phyloP scores from a whole-genome alignment of 2,329 filamentous ascomycete species.

The Apiospora aurea region DNA sequence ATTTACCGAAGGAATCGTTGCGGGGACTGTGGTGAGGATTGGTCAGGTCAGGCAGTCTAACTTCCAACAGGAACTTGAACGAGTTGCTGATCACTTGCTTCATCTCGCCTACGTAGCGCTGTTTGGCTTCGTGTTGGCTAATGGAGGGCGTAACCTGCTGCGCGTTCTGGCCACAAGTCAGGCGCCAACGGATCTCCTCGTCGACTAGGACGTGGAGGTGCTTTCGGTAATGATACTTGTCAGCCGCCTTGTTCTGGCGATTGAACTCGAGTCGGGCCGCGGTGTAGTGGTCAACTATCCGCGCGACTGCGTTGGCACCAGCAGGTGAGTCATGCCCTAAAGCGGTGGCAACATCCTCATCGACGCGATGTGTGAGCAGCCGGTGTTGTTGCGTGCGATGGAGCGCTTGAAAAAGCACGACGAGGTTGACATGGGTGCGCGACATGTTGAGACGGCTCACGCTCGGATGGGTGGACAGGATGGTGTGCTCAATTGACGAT shows the following conservation, averaged over 20 bases:
- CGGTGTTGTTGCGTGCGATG: not conserved
- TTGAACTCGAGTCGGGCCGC: not conserved
- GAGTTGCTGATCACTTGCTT: not conserved
- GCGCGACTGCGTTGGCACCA: not conserved
- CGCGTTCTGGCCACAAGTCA: not conserved
- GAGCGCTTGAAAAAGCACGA: not conserved
- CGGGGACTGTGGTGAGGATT: not conserved
- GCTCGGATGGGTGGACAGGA: not conserved
- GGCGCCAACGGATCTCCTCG: conserved; percentile 1
- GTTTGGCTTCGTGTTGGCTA: not conserved
- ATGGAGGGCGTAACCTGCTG: not conserved
- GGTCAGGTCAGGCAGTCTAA: not conserved
- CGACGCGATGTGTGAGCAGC: not conserved
- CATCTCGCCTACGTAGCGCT: not conserved
- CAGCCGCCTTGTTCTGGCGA: not conserved
- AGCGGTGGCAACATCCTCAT: not conserved
- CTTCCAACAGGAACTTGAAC: not conserved
- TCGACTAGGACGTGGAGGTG: not conserved
- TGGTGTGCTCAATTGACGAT: not conserved
- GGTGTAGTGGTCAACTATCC: not conserved
- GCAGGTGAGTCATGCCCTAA: not conserved
- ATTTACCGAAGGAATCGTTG: not conserved
- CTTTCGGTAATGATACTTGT: not conserved
- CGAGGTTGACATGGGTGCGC: not conserved
- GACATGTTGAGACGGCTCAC: not conserved